Conservation (phyloP, 163 green algal genomes). For the Chlamydomonas reinhardtii region DNA sequence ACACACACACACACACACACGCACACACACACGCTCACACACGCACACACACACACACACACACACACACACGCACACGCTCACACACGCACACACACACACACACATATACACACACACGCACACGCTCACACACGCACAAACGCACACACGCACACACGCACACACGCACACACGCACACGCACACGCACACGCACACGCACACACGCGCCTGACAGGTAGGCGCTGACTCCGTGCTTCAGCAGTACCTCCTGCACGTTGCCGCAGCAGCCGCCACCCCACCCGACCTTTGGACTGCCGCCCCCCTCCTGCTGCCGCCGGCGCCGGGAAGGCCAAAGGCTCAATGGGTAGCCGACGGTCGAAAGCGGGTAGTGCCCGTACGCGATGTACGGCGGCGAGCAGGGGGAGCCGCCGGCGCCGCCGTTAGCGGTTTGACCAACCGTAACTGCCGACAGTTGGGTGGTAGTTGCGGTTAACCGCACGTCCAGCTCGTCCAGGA, state of each 20-base stretch:
- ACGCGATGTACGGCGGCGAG: conserved; percentile 64
- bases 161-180: not conserved
- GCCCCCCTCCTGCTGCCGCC: not conserved
- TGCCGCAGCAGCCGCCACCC: not conserved
- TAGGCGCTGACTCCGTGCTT: conserved; percentile 66
- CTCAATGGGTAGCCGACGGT: conserved; percentile 30
- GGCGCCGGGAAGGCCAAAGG: no score
- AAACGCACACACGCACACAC: no score
- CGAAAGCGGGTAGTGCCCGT: conserved; percentile 83
- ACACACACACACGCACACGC: no score
- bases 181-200: not conserved
- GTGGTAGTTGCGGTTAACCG: not conserved
- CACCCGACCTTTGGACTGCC: not conserved
- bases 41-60: no score
- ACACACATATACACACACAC: no score
- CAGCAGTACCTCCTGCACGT: conserved; percentile 55
- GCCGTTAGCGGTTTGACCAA: no score
- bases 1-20: no score
- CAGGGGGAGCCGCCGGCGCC: conserved; percentile 4
- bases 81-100: no score
- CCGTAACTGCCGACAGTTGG: not conserved
- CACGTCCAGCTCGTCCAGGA: conserved; percentile 63
- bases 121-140: no score
- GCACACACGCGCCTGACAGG: conserved; percentile 49
- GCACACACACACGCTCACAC: no score